Conservation (phyloP, 345 rosid genomes). For the Populus alba region DNA sequence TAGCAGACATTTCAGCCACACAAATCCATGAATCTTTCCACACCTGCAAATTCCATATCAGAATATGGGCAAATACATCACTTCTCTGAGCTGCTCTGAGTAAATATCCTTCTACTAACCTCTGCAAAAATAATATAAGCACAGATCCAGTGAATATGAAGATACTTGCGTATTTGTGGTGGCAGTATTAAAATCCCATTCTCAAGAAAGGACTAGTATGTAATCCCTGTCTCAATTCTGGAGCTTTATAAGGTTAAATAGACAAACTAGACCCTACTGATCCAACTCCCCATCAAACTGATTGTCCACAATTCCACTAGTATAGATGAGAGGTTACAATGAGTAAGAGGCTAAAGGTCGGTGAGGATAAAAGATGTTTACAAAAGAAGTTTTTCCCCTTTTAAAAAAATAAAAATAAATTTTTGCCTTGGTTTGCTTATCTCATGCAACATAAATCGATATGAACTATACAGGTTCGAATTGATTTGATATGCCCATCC, state of each 20-base stretch:
- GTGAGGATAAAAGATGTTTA: not conserved
- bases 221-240: not conserved
- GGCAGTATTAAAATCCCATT: not conserved
- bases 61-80: conserved; percentile 93
- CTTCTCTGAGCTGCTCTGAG: conserved; percentile 97
- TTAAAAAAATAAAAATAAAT: not conserved
- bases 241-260: conserved; percentile 4
- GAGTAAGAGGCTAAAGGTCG: not conserved
- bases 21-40: conserved; percentile 14
- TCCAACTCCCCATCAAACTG: conserved; percentile 2
- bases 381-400: not conserved
- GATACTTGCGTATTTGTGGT: not conserved
- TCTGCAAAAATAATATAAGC: conserved; percentile 43
- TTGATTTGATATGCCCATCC: not conserved
- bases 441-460: not conserved
- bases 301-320: not conserved
- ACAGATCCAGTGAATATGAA: not conserved
- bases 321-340: not conserved
- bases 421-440: not conserved
- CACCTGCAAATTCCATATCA: conserved; percentile 98
- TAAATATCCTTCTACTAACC: conserved; percentile 91
- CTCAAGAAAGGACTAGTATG: not conserved
- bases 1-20: conserved; percentile 12
- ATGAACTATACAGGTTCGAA: not conserved
- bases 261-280: not conserved